Evolutionary conservation across 140 eudicot genomes (phyloP), one percentile per base, ranked within the genome.

Genomic region (Anethum foeniculum): DNA sequence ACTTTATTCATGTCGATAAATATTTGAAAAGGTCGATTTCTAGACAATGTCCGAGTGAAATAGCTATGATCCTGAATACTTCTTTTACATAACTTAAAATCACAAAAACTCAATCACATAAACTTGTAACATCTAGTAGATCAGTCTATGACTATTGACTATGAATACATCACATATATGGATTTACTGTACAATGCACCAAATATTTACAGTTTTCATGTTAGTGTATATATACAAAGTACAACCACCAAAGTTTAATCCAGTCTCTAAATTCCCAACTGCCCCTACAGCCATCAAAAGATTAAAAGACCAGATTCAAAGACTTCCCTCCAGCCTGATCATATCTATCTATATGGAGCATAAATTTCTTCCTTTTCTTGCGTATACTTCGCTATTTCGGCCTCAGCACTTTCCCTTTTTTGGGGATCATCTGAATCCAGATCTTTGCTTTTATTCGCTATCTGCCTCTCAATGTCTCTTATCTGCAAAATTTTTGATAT

Each of bases 311-410:
- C 74, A 30, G 8, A 67, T 67, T 6, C 6, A 30, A 68, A 28
- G 43, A 68, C 16, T 68, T 68, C 43, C 23, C 74, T 34, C 23
- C 41, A 68, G 23, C 43, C 74, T 27, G 43, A 68, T 27, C 69
- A 62, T 10, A 3, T 25, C 4, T 62, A 0, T 62, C 4, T 27
- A 18, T 0, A 62, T 25, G 69, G 69, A 62, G 34, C 32, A 25
- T 3, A 78, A 0, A 87, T 51, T 11, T 58, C 64, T 52, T 79
- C 80, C 38, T 90, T 83, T 80, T 82, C 75, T 76, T 85, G 83
- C 80, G 84, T 80, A 64, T 85, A 81, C 30, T 32, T 48, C 16
- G 75, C 74, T 56, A 90, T 86, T 21, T 89, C 89, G 11, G 86
- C 81, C 75, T 78, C 73, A 75, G 83, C 88, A n/a, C 49, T 46